Percentiles rank a stretch among this genome's conserved stretches.
Conservation (phyloP, 2,329 filamentous ascomycete genomes). For the Trichoderma sp. region DNA sequence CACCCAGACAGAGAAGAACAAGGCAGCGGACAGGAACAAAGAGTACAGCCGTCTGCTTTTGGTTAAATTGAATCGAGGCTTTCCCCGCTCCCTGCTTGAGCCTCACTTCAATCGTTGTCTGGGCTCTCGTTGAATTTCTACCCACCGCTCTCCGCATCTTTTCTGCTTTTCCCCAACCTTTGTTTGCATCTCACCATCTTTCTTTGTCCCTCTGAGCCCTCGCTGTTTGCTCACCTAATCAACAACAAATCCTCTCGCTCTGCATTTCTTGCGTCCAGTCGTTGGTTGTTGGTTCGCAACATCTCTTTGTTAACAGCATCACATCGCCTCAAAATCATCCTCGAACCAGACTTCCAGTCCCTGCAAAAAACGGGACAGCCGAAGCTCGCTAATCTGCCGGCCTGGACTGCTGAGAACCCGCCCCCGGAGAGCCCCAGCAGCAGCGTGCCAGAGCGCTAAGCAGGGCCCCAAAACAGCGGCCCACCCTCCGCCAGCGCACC, state of each 20-base stretch:
- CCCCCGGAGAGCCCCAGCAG: constrained; percentile 1
- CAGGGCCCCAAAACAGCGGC: constrained; percentile 5
- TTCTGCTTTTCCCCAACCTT: background rate
- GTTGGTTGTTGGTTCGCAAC: background rate
- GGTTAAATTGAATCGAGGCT: background rate
- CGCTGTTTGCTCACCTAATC: background rate
- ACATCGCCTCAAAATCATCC: background rate
- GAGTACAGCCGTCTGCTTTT: background rate
- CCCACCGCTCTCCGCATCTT: background rate
- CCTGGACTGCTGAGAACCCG: constrained; percentile 13
- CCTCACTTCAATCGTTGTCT: background rate
- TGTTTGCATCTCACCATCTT: background rate
- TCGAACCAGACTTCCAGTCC: background rate
- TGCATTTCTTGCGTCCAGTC: background rate
- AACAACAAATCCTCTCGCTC: background rate
- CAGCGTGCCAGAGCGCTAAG: constrained; percentile 7
- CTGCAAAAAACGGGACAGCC: constrained; percentile 14
- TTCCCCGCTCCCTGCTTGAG: background rate
- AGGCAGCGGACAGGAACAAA: background rate
- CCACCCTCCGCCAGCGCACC: constrained; percentile 14
- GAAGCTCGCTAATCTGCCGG: constrained; percentile 25
- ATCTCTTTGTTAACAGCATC: background rate
- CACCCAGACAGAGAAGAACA: background rate
- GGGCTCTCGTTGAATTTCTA: background rate
- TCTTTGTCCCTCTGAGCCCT: background rate